Percentiles rank a stretch among this genome's conserved stretches.
These are phyloP conservation scores for Penicillium sp. DNA, from an alignment of 2,329 filamentous ascomycete species.

Conservation along the genomic window DNA sequence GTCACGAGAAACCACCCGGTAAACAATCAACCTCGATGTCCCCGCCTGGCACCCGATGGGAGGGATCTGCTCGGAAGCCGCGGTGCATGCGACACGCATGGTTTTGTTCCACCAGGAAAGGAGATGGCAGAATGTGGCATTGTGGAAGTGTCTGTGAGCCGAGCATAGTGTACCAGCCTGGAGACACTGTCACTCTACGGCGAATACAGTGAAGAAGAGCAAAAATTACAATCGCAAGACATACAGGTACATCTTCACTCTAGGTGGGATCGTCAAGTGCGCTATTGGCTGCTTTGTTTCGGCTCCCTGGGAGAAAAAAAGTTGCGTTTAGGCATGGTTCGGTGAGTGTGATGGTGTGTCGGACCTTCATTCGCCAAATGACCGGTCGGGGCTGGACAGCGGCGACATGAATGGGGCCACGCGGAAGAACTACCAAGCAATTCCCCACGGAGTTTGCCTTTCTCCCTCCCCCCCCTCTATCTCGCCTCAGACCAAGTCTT, in stretches of 20 bases:
- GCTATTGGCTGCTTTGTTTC: not conserved
- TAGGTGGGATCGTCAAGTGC: not conserved
- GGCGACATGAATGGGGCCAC: too few species aligned
- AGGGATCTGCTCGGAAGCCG: not conserved
- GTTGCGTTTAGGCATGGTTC: not conserved
- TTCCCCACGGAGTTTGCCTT: too few species aligned
- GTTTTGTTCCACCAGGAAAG: too few species aligned
- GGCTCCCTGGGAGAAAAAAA: not conserved
- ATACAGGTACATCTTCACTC: too few species aligned
- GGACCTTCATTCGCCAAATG: slow-evolving; percentile 12
- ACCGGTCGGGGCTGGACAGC: not conserved
- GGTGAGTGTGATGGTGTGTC: slow-evolving; percentile 9
- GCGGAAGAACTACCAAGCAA: too few species aligned
- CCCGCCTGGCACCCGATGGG: not conserved
- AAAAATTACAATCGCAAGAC: not conserved
- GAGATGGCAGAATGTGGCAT: too few species aligned
- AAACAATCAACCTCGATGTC: not conserved
- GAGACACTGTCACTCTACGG: too few species aligned
- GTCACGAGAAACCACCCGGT: not conserved
- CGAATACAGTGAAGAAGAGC: not conserved
- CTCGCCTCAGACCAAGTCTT: too few species aligned
- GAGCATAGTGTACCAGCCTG: too few species aligned
- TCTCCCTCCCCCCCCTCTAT: too few species aligned
- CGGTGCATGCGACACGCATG: not conserved
- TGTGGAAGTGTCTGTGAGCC: too few species aligned